Base-by-base conservation (phyloP, 805 yeast species). In the Brettanomyces naardenensis region DNA sequence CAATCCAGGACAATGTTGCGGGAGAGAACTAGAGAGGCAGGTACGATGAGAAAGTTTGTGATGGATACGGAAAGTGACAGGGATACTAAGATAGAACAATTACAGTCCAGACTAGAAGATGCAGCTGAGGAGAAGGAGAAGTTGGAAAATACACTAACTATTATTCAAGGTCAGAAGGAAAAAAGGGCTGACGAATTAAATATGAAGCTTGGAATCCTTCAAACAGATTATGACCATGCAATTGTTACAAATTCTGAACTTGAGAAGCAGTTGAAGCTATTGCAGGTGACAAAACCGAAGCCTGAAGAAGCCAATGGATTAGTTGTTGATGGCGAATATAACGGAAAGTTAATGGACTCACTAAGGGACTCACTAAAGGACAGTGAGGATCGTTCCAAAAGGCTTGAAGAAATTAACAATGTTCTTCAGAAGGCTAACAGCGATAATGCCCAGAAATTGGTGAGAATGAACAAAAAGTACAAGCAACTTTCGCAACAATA, bases 11-110 rank as follows among this genome's bases (percentile, higher is more conserved):
- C 74, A 23, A 66, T 79, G 57, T 59, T 89, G 3, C 92, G 80
- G 51, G 95, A 88, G 51, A 73, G 95, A 43, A 76, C 84, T 0
- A 67, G 89, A 36, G 97, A 90, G 58, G 69, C 86, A 0, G 66
- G 78, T 1, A 77, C 86, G 0, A 73, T 88, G 59, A 69, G 94
- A 47, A 65, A 83, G 41, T 56, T 86, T 28, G 52, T 89, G 21
- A 57, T 74, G 33, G 95, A 86, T 32, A 69, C 74, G 5, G 90
- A 88, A 48, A 78, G 75, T 32, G 69, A 65, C 28, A 69, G 73
- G 30, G 71, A 68, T 25, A 45, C 52, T 3, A 73, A 72, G 39
- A 56, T 72, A n/a, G 62, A 63, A n/a, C 87, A 82, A 26, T 56
- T 78, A 15, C 71, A 65, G 35, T 66, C 66, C 4, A 76, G 75